Percentiles rank a stretch among this genome's conserved stretches.
phyloP scores from a whole-genome alignment of 768 basidiomycete genomes.

The Trichaptum fuscoviolaceum region DNA sequence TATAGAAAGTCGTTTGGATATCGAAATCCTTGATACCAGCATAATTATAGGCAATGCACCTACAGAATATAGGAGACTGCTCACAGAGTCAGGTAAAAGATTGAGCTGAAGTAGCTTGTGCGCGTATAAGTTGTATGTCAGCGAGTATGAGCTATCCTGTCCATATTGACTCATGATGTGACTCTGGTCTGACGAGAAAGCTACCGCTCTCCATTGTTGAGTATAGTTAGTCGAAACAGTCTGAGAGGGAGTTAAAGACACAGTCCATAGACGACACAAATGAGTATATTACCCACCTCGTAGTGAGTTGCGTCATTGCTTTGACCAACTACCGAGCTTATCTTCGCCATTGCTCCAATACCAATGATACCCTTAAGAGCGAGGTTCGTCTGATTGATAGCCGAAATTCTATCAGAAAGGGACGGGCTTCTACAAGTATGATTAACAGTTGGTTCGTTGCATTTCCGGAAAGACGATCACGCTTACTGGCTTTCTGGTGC shows the following conservation, averaged over 20 bases:
- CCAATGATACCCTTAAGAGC: slow-evolving; percentile 44
- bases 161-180: neutral
- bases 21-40: too few species aligned
- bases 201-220: neutral
- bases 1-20: too few species aligned
- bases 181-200: neutral
- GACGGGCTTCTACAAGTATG: too few species aligned
- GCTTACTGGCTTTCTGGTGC: slow-evolving; percentile 32
- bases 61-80: slow-evolving; percentile 23
- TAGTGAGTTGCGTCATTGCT: slow-evolving; percentile 3
- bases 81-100: neutral
- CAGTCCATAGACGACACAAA: neutral
- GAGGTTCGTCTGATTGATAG: slow-evolving; percentile 37
- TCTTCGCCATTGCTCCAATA: slow-evolving; percentile 34
- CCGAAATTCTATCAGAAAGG: slow-evolving; percentile 12
- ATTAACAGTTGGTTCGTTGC: too few species aligned
- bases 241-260: neutral
- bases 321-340: slow-evolving; percentile 12
- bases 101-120: slow-evolving; percentile 3
- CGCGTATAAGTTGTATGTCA: neutral
- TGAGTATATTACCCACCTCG: neutral
- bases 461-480: neutral
- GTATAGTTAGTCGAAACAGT: neutral
- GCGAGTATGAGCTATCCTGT: neutral
- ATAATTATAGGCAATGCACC: slow-evolving; percentile 27